Base-by-base conservation (phyloP, 2,329 filamentous ascomycete genomes). In the Amesomyces nigricolor region DNA sequence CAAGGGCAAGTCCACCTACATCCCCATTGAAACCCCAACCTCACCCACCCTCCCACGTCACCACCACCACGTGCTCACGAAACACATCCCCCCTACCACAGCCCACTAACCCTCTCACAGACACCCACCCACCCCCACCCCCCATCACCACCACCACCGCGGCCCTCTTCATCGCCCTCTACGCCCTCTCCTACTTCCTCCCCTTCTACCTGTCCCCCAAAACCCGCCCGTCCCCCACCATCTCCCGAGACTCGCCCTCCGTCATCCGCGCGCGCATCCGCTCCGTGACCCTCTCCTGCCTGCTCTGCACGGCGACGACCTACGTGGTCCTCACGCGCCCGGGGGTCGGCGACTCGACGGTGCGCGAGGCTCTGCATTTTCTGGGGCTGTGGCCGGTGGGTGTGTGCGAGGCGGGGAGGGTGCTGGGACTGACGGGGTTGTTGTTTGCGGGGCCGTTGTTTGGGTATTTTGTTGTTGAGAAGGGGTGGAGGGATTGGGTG, bases 391-490 rank as follows among this genome's bases (percentile, higher is more conserved):
- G 88, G 86, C 92, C 92, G 1, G 64, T 88, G 46, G 83, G 84
- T 51, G 66, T 87, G 1, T 35, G 74, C 17, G 89, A 94, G 65
- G 77, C 87, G 19, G 69, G 75, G 46, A 83, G 79, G 56, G 78
- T 79, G 40, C 71, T 95, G n/a, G 70, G 82, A 5, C 76, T 97
- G 55, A 92, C 91, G 4, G 79, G 80, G 37, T 75, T 91, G 55
- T 80, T 97, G 47, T 99, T 96, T 71, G 74, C 82, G 19, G 94
- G 88, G 0, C 91, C 92, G 3, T 75, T 99, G 40, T 96, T 88
- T 67, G 90, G 95, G 70, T 76, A 78, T 49, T 79, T 91, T 1
- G 68, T 95, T 56, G 82, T 90, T 19, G 86, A 95, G 61, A 82
- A 82, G 13, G 76, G 74, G 40, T 92, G 86, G 84, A 78, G 75